Evolutionary conservation across 2,329 filamentous ascomycete species (phyloP), one percentile per base, ranked within the genome.

Genomic region (Cladobotryum mycophilum): DNA sequence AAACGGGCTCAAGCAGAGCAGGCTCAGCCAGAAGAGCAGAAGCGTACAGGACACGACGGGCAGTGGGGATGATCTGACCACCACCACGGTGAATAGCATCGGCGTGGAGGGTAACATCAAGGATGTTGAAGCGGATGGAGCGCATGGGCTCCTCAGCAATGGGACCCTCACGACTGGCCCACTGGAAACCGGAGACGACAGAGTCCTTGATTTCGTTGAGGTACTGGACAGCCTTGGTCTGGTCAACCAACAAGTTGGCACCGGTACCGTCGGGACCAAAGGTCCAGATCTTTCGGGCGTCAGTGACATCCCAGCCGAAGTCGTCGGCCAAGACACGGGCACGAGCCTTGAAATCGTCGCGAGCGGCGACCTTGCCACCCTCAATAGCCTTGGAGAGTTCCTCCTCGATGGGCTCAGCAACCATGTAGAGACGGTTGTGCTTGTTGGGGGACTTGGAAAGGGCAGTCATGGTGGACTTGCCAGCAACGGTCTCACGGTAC

Each of bases 131-230:
- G 79, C 93, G 89, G 75, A 95, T 76, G 62, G 86, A 86, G 72
- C 93, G 89, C 90, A 99, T 92, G 66, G 93, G 93, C 85, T 99
- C 93, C 79, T 99, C 93, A 64, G 88, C 91, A 70, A 99, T 77
- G 67, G 93, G 93, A 80, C 93, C 93, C 83, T 99, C 93, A 71
- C 92, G 87, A 65, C 89, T 89, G 62, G 93, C 93, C 93, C 93
- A 99, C 78, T 99, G 93, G 90, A 99, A 99, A 85, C 93, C 93
- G 64, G 93, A 97, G 70, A 97, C 91, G 64, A 97, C 86, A 56
- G 92, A 97, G 72, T 99, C 93, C 88, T 99, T 99, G 85, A 99
- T 99, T 88, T 99, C 93, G 81, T 89, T 93, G 70, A 99, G 84
- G 86, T 97, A 99, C 82, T 99, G 93, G 62, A 99, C 93, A 65